These are phyloP conservation scores for Mycosarcoma maydis DNA, from an alignment of 1,284 basidiomycete species.

Conservation along the genomic window DNA sequence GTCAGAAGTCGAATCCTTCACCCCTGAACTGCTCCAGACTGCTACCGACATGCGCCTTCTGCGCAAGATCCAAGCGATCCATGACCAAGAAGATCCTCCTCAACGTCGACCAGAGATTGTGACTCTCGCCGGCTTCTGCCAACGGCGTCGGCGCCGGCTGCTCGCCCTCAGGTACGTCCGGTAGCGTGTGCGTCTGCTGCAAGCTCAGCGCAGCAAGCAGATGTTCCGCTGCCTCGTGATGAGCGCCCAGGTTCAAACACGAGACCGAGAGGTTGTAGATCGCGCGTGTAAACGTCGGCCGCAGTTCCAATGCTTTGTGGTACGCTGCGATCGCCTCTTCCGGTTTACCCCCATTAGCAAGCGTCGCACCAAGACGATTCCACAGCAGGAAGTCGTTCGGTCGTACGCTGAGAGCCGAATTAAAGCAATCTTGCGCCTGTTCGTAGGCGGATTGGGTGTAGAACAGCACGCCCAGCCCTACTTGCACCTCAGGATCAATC, in stretches of 20 bases:
- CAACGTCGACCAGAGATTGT: constrained; percentile 89
- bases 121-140: constrained; percentile 61
- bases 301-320: constrained; percentile 87
- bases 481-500: constrained; percentile 92
- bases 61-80: constrained; percentile 71
- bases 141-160: constrained; percentile 48
- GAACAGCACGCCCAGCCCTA: constrained; percentile 90
- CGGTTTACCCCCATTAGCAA: constrained; percentile 90
- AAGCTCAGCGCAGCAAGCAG: constrained; percentile 89
- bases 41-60: constrained; percentile 69
- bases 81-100: constrained; percentile 73
- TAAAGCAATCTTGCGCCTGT: constrained; percentile 88
- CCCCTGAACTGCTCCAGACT: constrained; percentile 78
- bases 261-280: constrained; percentile 98
- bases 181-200: constrained; percentile 71
- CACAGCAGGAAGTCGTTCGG: constrained; percentile 94
- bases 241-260: constrained; percentile 95
- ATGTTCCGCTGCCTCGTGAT: constrained; percentile 96
- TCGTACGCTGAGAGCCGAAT: constrained; percentile 79
- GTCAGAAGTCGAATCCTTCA: constrained; percentile 84
- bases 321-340: constrained; percentile 97
- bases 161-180: constrained; percentile 57
- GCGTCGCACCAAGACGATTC: constrained; percentile 93
- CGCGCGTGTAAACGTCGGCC: constrained; percentile 95
- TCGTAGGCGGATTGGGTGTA: constrained; percentile 84